Evolutionary conservation across 2,329 filamentous ascomycete genomes (phyloP), one percentile per base, ranked within the genome.

Genomic region (Fusarium sterilihyphosum): DNA sequence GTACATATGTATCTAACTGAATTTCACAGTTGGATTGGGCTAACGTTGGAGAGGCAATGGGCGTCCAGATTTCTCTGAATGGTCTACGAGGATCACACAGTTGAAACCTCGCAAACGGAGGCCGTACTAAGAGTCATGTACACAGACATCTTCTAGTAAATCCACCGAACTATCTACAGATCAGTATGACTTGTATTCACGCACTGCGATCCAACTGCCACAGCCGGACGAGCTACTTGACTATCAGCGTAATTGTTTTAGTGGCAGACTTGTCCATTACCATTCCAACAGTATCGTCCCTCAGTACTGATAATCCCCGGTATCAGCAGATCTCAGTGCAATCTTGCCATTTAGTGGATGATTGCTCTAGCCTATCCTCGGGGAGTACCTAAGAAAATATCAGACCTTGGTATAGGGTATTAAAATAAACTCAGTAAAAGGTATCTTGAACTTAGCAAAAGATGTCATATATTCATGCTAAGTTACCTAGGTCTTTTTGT

Each of bases 21-120:
- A 24, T 5, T 22, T 31, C 41, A 14, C 60, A 86, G 85, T 77
- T 86, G 65, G 85, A 87, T 65, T 86, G 82, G 71, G 81, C 86
- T 40, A 79, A 83, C 46, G 54, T 83, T 38, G 85, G 85, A 20
- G 80, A 86, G 17, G 82, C 81, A 17, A 82, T 85, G 33, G 73
- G 78, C 24, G 82, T 80, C 24, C 84, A 85, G 58, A 77, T 78
- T 50, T 74, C 77, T 24, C 78, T 86, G 12, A 86, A 86, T 43
- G 82, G 79, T 7, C 44, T 85, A 37, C 82, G 50, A 70, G 17
- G 24, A 40, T 41, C 22, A 37, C 24, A 41, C 16, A 31, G 24
- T 29, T 56, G 20, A 56, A 18, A 18, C 14, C 24, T 29, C n/a
- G 31, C n/a, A 37, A n/a, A 22, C 10, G 12, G 12, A 44, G 29